Percentiles rank a stretch among this genome's conserved stretches.
phyloP scores from a whole-genome alignment of 805 yeast species.

The Zygotorulaspora sp. region DNA sequence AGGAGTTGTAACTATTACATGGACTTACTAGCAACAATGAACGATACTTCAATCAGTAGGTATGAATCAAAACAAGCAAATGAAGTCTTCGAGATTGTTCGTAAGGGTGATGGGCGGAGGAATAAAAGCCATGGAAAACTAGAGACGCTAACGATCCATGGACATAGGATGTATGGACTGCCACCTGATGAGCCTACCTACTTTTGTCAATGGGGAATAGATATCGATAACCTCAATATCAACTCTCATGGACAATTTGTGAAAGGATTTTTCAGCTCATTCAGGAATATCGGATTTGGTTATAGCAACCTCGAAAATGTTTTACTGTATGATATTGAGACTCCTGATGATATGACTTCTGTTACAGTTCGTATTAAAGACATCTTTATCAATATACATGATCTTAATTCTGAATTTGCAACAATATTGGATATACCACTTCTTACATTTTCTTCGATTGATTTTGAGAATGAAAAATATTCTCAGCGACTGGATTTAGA shows the following conservation, averaged over 20 bases:
- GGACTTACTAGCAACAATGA: constrained; percentile 72
- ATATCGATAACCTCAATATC: constrained; percentile 53
- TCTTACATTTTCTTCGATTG: constrained; percentile 49
- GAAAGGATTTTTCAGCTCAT: constrained; percentile 40
- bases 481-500: constrained; percentile 49
- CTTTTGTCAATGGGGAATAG: constrained; percentile 85
- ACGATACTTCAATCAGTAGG: constrained; percentile 17
- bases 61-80: constrained; percentile 15
- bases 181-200: constrained; percentile 89
- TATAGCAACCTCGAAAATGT: constrained; percentile 74
- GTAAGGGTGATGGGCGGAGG: constrained; percentile 21
- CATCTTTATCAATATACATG: constrained; percentile 41
- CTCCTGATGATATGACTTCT: constrained; percentile 64
- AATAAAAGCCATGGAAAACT: constrained; percentile 20
- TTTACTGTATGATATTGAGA: constrained; percentile 51
- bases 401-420: constrained; percentile 28
- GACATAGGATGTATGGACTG: constrained; percentile 88
- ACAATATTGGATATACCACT: constrained; percentile 26
- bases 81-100: constrained; percentile 31
- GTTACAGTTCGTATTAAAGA: constrained; percentile 52
- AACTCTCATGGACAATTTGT: constrained; percentile 48
- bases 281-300: constrained; percentile 53
- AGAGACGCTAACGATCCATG: constrained; percentile 60
- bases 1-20: constrained; percentile 87
- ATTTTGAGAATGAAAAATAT: constrained; percentile 64